These are phyloP conservation scores for Abrus precatorius DNA, from an alignment of 306 rosid species.

Conservation along the genomic window DNA sequence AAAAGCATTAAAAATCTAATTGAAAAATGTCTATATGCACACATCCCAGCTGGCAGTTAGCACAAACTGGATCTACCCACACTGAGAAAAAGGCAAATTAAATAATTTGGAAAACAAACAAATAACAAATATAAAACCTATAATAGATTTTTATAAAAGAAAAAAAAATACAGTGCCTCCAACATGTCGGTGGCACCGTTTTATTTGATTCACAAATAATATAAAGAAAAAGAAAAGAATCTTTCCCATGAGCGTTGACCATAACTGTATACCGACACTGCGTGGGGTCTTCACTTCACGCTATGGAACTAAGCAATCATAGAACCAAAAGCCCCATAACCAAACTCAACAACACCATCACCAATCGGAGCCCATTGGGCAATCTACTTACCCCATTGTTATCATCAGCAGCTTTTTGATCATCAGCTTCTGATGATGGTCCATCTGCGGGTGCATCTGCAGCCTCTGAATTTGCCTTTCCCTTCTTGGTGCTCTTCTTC, in stretches of 20 bases:
- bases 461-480: background rate
- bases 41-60: constrained; percentile 47
- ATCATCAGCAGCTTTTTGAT: constrained; percentile 67
- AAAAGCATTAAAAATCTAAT: background rate
- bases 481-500: constrained; percentile 14
- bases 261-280: constrained; percentile 46
- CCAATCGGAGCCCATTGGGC: constrained; percentile 53
- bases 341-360: constrained; percentile 59
- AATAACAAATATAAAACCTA: constrained; percentile 41
- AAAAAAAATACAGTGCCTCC: constrained; percentile 38
- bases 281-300: background rate
- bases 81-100: constrained; percentile 37
- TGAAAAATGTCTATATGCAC: constrained; percentile 37
- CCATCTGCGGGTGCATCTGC: constrained; percentile 56
- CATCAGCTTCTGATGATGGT: constrained; percentile 48
- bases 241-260: constrained; percentile 40
- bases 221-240: constrained; percentile 46
- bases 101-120: constrained; percentile 28
- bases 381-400: constrained; percentile 54
- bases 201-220: constrained; percentile 50
- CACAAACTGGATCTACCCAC: constrained; percentile 52
- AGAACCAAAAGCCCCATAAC: constrained; percentile 59
- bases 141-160: background rate
- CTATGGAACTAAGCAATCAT: constrained; percentile 38
- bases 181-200: constrained; percentile 51